phyloP scores from a whole-genome alignment of 768 basidiomycete genomes.

The Artomyces pyxidatus region DNA sequence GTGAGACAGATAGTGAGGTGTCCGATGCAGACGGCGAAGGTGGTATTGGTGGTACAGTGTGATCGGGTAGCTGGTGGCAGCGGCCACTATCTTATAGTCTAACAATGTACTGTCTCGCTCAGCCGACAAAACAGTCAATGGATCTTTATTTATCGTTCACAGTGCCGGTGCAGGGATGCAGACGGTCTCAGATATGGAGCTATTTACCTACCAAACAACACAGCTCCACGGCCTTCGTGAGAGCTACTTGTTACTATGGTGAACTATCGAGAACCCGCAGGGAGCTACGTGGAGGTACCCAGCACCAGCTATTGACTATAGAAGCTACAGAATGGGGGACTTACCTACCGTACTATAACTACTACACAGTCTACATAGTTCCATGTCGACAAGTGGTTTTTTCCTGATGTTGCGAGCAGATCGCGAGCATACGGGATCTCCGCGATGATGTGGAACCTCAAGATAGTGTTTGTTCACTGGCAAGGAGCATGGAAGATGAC shows the following conservation, averaged over 20 bases:
- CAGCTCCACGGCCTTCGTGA: neutral
- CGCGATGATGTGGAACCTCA: too few relatives aligned
- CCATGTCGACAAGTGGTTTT: neutral
- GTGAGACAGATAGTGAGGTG: neutral
- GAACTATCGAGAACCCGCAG: neutral
- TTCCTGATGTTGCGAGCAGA: neutral
- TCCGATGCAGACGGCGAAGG: neutral
- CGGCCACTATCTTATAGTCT: neutral
- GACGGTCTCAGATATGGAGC: neutral
- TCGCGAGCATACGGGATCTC: too few relatives aligned
- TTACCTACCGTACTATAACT: neutral
- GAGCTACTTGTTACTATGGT: neutral
- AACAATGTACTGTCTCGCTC: neutral
- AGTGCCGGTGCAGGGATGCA: neutral
- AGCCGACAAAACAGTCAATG: too few relatives aligned
- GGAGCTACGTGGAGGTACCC: neutral
- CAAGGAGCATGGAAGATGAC: too few relatives aligned
- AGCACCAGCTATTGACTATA: neutral
- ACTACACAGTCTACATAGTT: neutral
- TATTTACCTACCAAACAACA: neutral
- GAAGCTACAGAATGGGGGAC: neutral
- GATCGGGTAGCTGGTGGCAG: neutral
- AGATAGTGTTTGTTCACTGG: too few relatives aligned
- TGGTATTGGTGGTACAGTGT: neutral
- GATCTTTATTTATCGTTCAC: neutral